Evolutionary conservation across 352 stramenopile genomes (phyloP).

Genomic region (Blastocystis sp.): DNA sequence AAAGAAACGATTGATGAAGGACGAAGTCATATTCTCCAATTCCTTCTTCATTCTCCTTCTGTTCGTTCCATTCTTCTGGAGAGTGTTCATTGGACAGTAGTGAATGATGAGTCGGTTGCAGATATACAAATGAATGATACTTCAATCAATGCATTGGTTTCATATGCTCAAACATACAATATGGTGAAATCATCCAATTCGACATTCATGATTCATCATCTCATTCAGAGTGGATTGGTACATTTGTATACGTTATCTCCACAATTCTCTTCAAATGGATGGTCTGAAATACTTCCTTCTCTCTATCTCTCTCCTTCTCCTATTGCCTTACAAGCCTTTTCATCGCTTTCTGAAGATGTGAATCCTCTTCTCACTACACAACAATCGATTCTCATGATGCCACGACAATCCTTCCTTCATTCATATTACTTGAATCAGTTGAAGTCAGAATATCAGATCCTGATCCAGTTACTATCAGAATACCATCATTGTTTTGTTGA

Average conservation of each 20-base stretch:
- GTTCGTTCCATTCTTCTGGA: background rate
- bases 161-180: background rate
- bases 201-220: background rate
- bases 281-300: background rate
- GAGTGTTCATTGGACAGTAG: background rate
- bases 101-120: background rate
- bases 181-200: background rate
- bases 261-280: background rate
- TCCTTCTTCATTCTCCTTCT: background rate
- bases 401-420: background rate
- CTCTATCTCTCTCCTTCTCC: background rate
- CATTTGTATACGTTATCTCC: background rate
- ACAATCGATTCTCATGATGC: background rate
- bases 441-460: background rate
- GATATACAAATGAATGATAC: background rate
- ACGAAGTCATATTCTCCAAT: conserved; percentile 20
- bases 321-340: background rate
- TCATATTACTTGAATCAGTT: conserved; percentile 27
- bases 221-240: background rate
- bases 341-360: background rate
- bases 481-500: too few relatives aligned
- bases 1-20: background rate
- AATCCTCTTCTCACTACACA: background rate
- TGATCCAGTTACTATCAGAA: background rate
- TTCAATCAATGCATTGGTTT: background rate